Percentiles rank a stretch among this genome's conserved stretches.
phyloP scores from a whole-genome alignment of 495 filamentous ascomycete species.

The Aspergillus panamensis region DNA sequence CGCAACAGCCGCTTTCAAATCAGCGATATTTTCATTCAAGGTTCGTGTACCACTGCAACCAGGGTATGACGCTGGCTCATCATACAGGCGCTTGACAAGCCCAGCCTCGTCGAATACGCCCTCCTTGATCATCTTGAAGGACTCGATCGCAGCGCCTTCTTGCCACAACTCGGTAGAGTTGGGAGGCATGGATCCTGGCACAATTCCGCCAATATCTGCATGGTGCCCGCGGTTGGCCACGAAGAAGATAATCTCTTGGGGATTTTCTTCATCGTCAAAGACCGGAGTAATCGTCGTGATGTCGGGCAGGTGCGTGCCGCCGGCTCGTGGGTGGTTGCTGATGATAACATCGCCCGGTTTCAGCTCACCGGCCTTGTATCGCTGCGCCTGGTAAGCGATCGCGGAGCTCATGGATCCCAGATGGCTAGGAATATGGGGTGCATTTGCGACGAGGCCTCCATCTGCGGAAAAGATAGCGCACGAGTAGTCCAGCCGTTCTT shows the following conservation, averaged over 20 bases:
- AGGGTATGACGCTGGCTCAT: slow-evolving; percentile 77
- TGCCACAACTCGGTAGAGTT: slow-evolving; percentile 87
- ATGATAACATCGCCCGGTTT: slow-evolving; percentile 90
- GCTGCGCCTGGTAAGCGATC: slow-evolving; percentile 72
- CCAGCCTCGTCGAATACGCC: slow-evolving; percentile 83
- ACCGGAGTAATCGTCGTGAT: slow-evolving; percentile 87
- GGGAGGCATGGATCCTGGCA: slow-evolving; percentile 93
- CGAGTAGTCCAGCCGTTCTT: slow-evolving; percentile 87
- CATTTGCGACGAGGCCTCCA: slow-evolving; percentile 82
- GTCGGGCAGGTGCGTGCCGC: slow-evolving; percentile 83
- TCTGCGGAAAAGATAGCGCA: slow-evolving; percentile 82
- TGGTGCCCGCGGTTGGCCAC: slow-evolving; percentile 72
- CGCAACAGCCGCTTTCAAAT: slow-evolving; percentile 91
- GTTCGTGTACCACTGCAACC: slow-evolving; percentile 87
- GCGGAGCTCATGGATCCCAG: slow-evolving; percentile 89
- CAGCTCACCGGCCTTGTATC: slow-evolving; percentile 80
- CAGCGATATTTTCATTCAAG: slow-evolving; percentile 87
- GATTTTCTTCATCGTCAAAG: slow-evolving; percentile 58
- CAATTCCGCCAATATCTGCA: slow-evolving; percentile 93
- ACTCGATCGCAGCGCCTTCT: slow-evolving; percentile 87
- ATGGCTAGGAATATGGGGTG: slow-evolving; percentile 86
- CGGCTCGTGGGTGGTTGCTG: slow-evolving; percentile 90
- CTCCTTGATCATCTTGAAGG: slow-evolving; percentile 89
- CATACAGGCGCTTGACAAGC: slow-evolving; percentile 75
- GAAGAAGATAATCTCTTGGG: slow-evolving; percentile 78